Evolutionary conservation across 495 filamentous ascomycete genomes (phyloP).

Genomic region (Delitschia confertaspora): DNA sequence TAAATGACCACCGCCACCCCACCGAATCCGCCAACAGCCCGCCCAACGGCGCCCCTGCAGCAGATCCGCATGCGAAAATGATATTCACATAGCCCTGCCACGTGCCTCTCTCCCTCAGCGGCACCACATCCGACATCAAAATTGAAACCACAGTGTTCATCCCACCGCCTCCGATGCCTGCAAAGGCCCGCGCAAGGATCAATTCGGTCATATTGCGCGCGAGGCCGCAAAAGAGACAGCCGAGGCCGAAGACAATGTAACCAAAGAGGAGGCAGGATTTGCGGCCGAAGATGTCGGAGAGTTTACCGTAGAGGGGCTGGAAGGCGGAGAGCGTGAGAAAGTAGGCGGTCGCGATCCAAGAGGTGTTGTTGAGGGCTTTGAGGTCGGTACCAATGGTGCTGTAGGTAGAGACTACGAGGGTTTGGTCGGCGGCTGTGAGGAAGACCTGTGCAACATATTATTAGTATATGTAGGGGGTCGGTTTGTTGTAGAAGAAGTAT

Average conservation of each 20-base stretch:
- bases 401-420: slow-evolving; percentile 71
- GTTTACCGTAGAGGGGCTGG: slow-evolving; percentile 69
- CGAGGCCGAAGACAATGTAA: slow-evolving; percentile 65
- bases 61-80: slow-evolving; percentile 62
- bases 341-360: slow-evolving; percentile 79
- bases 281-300: slow-evolving; percentile 77
- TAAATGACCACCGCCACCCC: slow-evolving; percentile 80
- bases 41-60: slow-evolving; percentile 64
- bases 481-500: neutral
- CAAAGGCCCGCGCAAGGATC: slow-evolving; percentile 59
- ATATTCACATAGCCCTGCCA: slow-evolving; percentile 83
- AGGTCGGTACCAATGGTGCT: slow-evolving; percentile 74
- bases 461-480: slow-evolving; percentile 14
- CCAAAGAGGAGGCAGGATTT: slow-evolving; percentile 64
- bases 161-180: slow-evolving; percentile 74
- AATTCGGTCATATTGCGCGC: slow-evolving; percentile 60
- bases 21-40: slow-evolving; percentile 66
- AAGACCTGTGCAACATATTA: slow-evolving; percentile 45
- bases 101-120: slow-evolving; percentile 64
- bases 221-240: slow-evolving; percentile 64
- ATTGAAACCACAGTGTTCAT: slow-evolving; percentile 78
- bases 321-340: slow-evolving; percentile 73
- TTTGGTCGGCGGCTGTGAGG: slow-evolving; percentile 69
- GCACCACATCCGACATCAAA: slow-evolving; percentile 66
- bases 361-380: slow-evolving; percentile 66